Percentiles rank a stretch among this genome's conserved stretches.
Conservation (phyloP, 768 basidiomycete species). For the Hortiboletus campestris region DNA sequence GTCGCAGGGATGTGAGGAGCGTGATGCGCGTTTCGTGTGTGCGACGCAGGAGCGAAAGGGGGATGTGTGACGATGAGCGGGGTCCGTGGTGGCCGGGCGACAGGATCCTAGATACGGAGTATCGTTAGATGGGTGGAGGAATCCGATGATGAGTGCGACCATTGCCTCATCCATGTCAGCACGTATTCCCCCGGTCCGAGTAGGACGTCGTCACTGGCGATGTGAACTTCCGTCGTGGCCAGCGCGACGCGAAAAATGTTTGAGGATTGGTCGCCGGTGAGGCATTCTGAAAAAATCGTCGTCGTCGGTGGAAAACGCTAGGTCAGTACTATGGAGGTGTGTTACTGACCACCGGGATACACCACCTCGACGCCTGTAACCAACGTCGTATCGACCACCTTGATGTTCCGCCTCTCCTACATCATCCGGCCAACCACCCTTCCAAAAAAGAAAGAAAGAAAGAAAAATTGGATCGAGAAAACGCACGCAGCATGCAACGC, state of each 20-base stretch:
- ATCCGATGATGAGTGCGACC: background rate
- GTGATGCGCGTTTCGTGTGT: conserved; percentile 66
- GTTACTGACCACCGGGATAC: conserved; percentile 43
- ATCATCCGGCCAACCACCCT: background rate
- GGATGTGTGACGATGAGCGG: conserved; percentile 46
- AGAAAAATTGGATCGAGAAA: background rate
- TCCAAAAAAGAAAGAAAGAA: no score
- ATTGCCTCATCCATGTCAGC: conserved; percentile 64
- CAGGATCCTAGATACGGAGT: conserved; percentile 34
- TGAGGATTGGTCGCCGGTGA: conserved; percentile 63
- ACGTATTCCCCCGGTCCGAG: conserved; percentile 56
- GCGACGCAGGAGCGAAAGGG: conserved; percentile 58
- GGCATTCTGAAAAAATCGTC: conserved; percentile 41
- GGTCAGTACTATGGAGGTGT: no score
- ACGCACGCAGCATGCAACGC: conserved; percentile 43
- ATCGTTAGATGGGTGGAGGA: background rate
- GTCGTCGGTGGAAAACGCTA: no score
- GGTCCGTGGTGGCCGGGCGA: conserved; percentile 44
- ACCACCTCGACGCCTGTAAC: conserved; percentile 42
- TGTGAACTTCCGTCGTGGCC: conserved; percentile 39
- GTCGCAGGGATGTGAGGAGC: conserved; percentile 58
- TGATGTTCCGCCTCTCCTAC: conserved; percentile 46
- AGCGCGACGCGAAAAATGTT: conserved; percentile 54
- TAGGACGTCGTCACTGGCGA: conserved; percentile 33
- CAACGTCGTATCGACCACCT: conserved; percentile 53